Evolutionary conservation across 2,329 filamentous ascomycete species (phyloP).

Genomic region (Cytospora piceicola): DNA sequence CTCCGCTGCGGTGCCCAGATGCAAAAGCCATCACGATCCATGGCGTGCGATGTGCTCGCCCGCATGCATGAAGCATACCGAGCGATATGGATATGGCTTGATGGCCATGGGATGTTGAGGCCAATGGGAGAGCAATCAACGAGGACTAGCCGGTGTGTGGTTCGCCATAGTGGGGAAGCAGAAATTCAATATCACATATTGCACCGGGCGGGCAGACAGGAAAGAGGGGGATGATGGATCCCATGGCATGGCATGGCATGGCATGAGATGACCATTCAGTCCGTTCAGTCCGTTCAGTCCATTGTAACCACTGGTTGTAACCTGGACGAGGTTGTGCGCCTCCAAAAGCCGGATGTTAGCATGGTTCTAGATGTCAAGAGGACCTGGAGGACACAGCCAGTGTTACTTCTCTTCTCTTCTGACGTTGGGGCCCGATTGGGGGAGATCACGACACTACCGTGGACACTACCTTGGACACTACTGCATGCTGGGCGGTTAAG

Average conservation of each 20-base stretch:
- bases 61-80: conserved; percentile 26
- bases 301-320: conserved; percentile 15
- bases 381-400: conserved; percentile 35
- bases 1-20: conserved; percentile 14
- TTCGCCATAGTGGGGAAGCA: conserved; percentile 26
- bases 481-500: conserved; percentile 49
- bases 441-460: background rate
- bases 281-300: no score
- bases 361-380: conserved; percentile 31
- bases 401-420: background rate
- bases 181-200: conserved; percentile 36
- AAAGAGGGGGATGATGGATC: conserved; percentile 17
- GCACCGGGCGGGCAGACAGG: no score
- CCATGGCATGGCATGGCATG: background rate
- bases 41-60: conserved; percentile 26
- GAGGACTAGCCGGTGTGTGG: conserved; percentile 19
- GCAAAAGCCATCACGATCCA: conserved; percentile 22
- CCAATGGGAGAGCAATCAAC: conserved; percentile 34
- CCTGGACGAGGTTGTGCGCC: conserved; percentile 6
- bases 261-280: conserved; percentile 8
- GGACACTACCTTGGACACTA: conserved; percentile 36
- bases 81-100: conserved; percentile 25
- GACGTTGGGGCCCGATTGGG: conserved; percentile 24
- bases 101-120: conserved; percentile 30
- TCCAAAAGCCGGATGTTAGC: conserved; percentile 11